Conservation (phyloP, 2,329 filamentous ascomycete genomes). For the Nigrospora oryzae region DNA sequence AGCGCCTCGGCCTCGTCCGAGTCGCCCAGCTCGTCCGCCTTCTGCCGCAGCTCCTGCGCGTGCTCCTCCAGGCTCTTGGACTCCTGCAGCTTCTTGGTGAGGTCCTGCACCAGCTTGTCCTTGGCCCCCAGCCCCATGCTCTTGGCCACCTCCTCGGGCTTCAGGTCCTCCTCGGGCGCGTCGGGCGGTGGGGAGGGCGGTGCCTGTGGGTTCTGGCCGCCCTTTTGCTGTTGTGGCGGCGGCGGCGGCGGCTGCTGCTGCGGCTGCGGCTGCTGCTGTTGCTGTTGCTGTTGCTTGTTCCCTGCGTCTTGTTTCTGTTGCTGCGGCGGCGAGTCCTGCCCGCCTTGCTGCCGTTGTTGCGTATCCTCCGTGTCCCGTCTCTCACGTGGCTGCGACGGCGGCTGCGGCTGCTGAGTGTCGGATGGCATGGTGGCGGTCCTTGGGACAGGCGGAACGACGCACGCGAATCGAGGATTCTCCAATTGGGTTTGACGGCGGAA, state of each 20-base stretch:
- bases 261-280: not conserved
- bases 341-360: not conserved
- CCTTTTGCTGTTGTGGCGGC: not conserved
- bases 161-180: not conserved
- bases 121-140: slow-evolving; percentile 6
- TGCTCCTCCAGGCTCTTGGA: slow-evolving; percentile 19
- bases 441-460: no score
- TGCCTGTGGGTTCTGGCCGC: not conserved
- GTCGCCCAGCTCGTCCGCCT: slow-evolving; percentile 15
- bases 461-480: no score
- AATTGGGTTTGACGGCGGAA: no score
- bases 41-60: slow-evolving; percentile 15
- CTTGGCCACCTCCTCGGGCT: not conserved
- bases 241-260: not conserved
- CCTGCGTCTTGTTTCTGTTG: not conserved
- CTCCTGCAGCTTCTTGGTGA: slow-evolving; percentile 18
- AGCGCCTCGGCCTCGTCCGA: slow-evolving; percentile 18
- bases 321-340: not conserved
- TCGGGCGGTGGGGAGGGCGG: not conserved
- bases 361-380: not conserved
- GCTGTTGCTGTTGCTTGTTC: not conserved
- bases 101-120: slow-evolving; percentile 21
- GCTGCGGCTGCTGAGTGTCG: no score
- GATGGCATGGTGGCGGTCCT: no score
- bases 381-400: no score